A percentile compares a stretch with the other conserved stretches of the same genome.
Evolutionary conservation across 2,329 filamentous ascomycete genomes (phyloP).

Genomic region (Phaeomoniella chlamydospora): DNA sequence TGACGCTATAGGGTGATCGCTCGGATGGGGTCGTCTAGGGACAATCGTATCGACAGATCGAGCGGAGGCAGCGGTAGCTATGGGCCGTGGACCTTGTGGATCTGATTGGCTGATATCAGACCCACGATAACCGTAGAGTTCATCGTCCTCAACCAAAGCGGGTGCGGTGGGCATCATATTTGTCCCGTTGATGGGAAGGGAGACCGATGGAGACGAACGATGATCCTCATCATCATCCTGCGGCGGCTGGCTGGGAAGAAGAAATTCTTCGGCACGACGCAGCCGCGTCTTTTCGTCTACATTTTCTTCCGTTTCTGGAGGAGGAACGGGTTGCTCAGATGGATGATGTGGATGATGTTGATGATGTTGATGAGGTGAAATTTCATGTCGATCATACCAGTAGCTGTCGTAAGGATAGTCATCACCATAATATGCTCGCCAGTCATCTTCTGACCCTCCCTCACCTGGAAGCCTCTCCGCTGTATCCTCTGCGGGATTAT

Average conservation of each 20-base stretch:
- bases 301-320: slow-evolving; percentile 42
- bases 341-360: background rate
- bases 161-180: background rate
- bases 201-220: slow-evolving; percentile 1
- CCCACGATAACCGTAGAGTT: background rate
- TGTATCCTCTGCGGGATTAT: slow-evolving; percentile 5
- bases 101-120: background rate
- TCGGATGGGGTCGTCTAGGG: slow-evolving; percentile 5
- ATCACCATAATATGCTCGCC: background rate
- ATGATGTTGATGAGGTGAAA: slow-evolving; percentile 16
- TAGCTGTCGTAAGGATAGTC: background rate
- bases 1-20: slow-evolving; percentile 10
- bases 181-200: background rate
- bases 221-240: slow-evolving; percentile 17
- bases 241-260: slow-evolving; percentile 70
- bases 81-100: background rate
- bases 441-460: slow-evolving; percentile 3
- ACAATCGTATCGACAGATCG: slow-evolving; percentile 16
- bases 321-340: slow-evolving; percentile 13
- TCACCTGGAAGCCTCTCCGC: background rate
- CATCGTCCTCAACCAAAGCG: background rate
- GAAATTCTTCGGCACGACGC: slow-evolving; percentile 58
- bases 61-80: slow-evolving; percentile 11
- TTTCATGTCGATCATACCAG: slow-evolving; percentile 4
- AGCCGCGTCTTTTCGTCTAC: slow-evolving; percentile 73